These are phyloP conservation scores for Binderoboletus segoi DNA, from an alignment of 1,284 basidiomycete species.

Conservation along the genomic window DNA sequence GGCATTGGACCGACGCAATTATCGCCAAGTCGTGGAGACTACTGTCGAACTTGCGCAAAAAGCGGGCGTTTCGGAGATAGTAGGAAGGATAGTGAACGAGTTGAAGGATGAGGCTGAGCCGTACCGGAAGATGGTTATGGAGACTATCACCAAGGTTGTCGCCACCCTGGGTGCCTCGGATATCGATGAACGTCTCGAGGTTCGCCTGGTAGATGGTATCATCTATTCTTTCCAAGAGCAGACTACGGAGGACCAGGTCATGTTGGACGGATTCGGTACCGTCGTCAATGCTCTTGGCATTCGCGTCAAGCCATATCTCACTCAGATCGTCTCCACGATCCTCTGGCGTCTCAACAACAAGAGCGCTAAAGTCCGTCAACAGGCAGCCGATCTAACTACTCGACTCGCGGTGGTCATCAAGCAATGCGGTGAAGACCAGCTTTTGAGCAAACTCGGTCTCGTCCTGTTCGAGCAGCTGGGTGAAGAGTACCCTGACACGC, in stretches of 20 bases:
- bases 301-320: constrained; percentile 98
- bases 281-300: constrained; percentile 96
- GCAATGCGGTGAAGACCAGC: constrained; percentile 95
- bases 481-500: constrained; percentile 98
- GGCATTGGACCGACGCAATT: constrained; percentile 96
- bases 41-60: constrained; percentile 98
- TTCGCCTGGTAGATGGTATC: constrained; percentile 95
- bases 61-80: constrained; percentile 94
- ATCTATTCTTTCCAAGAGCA: constrained; percentile 99
- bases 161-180: constrained; percentile 92
- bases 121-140: constrained; percentile 99
- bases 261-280: constrained; percentile 98
- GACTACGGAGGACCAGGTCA: constrained; percentile 97
- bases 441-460: constrained; percentile 94
- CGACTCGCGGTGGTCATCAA: constrained; percentile 97
- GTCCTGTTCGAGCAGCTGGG: constrained; percentile 99
- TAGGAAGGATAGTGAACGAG: constrained; percentile 93
- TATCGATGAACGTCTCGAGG: constrained; percentile 94
- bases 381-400: constrained; percentile 96
- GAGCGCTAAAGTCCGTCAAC: constrained; percentile 98
- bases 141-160: constrained; percentile 98
- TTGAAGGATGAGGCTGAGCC: constrained; percentile 97
- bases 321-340: constrained; percentile 99
- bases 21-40: constrained; percentile 97
- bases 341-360: constrained; percentile 99